phyloP scores from a whole-genome alignment of 2,329 filamentous ascomycete genomes.

The Monosporascus sp. region DNA sequence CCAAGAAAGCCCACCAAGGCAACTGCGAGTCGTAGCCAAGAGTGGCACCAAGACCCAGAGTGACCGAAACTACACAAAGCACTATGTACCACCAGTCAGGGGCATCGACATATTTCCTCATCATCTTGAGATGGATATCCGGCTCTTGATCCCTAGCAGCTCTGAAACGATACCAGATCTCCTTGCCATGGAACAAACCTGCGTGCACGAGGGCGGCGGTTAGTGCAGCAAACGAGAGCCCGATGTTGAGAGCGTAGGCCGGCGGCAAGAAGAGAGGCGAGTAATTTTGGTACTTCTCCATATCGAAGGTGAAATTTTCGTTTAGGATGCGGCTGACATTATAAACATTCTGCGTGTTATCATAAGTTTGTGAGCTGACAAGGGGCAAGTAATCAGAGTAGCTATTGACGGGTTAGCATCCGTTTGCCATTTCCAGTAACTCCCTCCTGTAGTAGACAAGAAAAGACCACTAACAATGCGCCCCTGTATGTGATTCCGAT shows the following conservation, averaged over 20 bases:
- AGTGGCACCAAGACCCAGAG: constrained; percentile 38
- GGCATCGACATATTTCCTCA: constrained; percentile 46
- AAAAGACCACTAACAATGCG: constrained; percentile 26
- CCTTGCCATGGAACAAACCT: constrained; percentile 34
- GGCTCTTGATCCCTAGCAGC: constrained; percentile 40
- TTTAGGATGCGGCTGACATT: constrained; percentile 47
- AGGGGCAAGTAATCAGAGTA: constrained; percentile 50
- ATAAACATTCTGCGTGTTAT: constrained; percentile 49
- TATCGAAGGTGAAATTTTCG: constrained; percentile 41
- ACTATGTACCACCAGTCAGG: constrained; percentile 51
- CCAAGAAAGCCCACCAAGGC: constrained; percentile 48
- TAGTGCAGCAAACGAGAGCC: constrained; percentile 48
- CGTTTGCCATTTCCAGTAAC: neutral
- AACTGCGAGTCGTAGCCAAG: constrained; percentile 43
- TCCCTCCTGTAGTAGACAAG: no score
- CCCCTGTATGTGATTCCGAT: constrained; percentile 43
- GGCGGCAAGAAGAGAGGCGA: constrained; percentile 49
- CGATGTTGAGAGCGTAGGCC: constrained; percentile 41
- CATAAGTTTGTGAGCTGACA: constrained; percentile 47
- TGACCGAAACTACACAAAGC: constrained; percentile 40
- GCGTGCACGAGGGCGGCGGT: constrained; percentile 36
- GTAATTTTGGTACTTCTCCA: constrained; percentile 45
- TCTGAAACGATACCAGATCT: constrained; percentile 39
- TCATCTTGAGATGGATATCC: constrained; percentile 46
- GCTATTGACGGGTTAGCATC: constrained; percentile 13